These are phyloP conservation scores for Gossypium longicalyx DNA, from an alignment of 345 rosid genomes.

Conservation along the genomic window DNA sequence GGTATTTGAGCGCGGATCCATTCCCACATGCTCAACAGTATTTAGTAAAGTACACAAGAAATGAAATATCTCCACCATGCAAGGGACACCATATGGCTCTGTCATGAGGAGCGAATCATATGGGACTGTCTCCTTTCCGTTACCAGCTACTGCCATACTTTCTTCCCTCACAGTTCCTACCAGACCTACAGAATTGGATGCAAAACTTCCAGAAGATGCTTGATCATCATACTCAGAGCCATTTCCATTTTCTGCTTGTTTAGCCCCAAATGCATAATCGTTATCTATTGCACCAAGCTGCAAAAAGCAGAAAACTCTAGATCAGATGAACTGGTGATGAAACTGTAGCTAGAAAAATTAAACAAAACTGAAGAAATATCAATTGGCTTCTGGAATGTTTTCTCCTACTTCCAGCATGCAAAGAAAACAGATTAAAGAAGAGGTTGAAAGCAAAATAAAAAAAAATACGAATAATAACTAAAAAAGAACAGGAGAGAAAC, in stretches of 20 bases:
- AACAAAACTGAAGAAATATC: conserved; percentile 3
- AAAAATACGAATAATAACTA: too few species aligned
- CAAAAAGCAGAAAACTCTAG: conserved; percentile 10
- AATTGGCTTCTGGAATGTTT: conserved; percentile 1
- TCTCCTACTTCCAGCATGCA: conserved; percentile 7
- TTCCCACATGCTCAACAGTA: conserved; percentile 71
- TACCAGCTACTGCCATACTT: conserved; percentile 44
- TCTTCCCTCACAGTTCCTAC: conserved; percentile 58
- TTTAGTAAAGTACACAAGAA: conserved; percentile 78
- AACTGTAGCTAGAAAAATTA: conserved; percentile 16
- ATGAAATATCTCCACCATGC: conserved; percentile 98
- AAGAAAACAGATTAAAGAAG: not conserved
- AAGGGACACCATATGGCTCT: conserved; percentile 91
- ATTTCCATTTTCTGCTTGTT: conserved; percentile 70
- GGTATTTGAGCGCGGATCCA: conserved; percentile 69
- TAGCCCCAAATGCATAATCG: conserved; percentile 71
- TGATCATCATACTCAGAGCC: conserved; percentile 64
- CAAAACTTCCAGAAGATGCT: conserved; percentile 47
- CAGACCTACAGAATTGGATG: conserved; percentile 45
- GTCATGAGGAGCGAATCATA: conserved; percentile 76
- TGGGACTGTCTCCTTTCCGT: conserved; percentile 60
- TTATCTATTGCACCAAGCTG: conserved; percentile 69
- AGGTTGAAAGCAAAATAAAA: not conserved
- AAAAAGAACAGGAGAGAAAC: not conserved
- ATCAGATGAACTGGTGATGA: not conserved